Evolutionary conservation across 441 rosid species (phyloP), one percentile per base, ranked within the genome.

Genomic region (Daphne laureola): DNA sequence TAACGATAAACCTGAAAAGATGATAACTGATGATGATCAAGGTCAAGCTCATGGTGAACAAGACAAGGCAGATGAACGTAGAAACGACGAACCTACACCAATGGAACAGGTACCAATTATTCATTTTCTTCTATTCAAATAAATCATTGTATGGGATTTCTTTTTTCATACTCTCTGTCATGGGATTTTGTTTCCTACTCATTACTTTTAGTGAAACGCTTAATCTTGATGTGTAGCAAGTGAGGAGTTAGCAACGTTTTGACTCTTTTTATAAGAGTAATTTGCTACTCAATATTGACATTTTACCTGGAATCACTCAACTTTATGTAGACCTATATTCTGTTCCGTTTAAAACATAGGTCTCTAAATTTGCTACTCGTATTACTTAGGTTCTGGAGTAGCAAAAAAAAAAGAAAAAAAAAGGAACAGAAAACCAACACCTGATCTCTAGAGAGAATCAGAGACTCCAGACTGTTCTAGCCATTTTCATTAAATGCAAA

Each of bases 81-180:
- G 51, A 66, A 76, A 67, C 52, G 69, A 70, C 49, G 92, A 78
- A 62, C 49, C 84, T 67, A 74, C 66, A 50, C 78, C 83, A 12
- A 91, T 88, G 98, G 91, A 86, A 35, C 71, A 82, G 79, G 91
- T 75, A 75, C 44, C 12, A 21, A 14, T 48, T 42, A 57, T 4
- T 17, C 14, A 36, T 17, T 50, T 16, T 45, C 17, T 36, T 54
- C 41, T 43, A 16, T 51, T 44, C 15, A 35, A 49, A 8, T 50
- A 17, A 38, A 12, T 53, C 49, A 14, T 16, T 14, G 0, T 54
- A 41, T 43, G 45, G 5, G 12, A 14, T 0, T 18, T 46, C 23
- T 13, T n/a, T 23, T 17, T 59, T 14, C 50, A 14, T 46, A 16
- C 40, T 27, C 38, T 54, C 36, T n/a, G 13, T 16, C 25, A 57